Conservation (phyloP, 176 grass and related monocot genomes). For the Cocos nucifera region DNA sequence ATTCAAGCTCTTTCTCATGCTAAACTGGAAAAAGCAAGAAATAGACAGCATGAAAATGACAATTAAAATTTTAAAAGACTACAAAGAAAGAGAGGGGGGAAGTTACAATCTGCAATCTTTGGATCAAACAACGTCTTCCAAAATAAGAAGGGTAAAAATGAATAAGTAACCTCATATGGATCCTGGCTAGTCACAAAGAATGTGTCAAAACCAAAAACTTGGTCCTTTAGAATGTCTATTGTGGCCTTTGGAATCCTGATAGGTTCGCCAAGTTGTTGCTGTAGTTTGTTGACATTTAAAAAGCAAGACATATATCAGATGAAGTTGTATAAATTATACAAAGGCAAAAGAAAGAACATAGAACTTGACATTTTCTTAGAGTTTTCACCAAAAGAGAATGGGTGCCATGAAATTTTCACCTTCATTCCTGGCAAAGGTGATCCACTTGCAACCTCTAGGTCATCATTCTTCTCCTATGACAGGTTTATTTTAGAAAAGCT, state of each 20-base stretch:
- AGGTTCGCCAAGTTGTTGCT: slow-evolving; percentile 84
- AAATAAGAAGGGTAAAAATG: background rate
- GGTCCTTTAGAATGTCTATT: slow-evolving; percentile 93
- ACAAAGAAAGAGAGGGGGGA: too few relatives aligned
- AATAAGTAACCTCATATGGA: slow-evolving; percentile 72
- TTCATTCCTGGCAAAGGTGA: slow-evolving; percentile 95
- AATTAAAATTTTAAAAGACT: too few relatives aligned
- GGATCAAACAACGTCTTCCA: background rate
- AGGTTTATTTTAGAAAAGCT: slow-evolving; percentile 1
- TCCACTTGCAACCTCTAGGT: slow-evolving; percentile 54
- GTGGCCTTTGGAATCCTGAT: slow-evolving; percentile 72
- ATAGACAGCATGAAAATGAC: too few relatives aligned
- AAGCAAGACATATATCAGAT: background rate
- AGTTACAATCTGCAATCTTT: too few relatives aligned
- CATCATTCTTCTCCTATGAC: slow-evolving; percentile 46
- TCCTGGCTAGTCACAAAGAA: slow-evolving; percentile 87
- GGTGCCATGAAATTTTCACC: slow-evolving; percentile 33
- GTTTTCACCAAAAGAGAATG: background rate
- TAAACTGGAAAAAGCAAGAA: too few relatives aligned
- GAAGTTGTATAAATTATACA: slow-evolving; percentile 8
- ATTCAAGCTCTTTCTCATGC: too few relatives aligned
- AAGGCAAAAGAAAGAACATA: too few relatives aligned
- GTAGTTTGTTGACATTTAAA: slow-evolving; percentile 28
- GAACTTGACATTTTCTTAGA: too few relatives aligned
- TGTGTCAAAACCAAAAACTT: slow-evolving; percentile 95